Conservation (phyloP, 1,139 yeast genomes). For the Yamadazyma aaseri region DNA sequence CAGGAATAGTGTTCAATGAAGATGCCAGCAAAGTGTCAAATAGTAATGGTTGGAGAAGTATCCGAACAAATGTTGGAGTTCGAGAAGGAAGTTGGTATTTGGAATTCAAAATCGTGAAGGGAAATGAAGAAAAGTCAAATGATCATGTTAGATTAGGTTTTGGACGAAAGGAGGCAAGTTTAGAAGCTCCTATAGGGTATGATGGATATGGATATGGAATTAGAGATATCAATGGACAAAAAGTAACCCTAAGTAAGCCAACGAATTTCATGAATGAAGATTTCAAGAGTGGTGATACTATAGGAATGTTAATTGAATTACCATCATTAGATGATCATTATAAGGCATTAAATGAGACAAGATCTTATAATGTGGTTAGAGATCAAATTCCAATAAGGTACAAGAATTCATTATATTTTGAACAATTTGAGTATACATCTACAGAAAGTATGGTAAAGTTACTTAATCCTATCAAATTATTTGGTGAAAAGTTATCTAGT, state of each 20-base stretch:
- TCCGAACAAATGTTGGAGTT: slow-evolving; percentile 71
- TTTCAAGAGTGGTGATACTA: slow-evolving; percentile 72
- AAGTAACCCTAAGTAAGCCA: slow-evolving; percentile 74
- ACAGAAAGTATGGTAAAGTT: slow-evolving; percentile 76
- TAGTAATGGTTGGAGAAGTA: slow-evolving; percentile 80
- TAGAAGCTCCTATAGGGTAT: slow-evolving; percentile 95
- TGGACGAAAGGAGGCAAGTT: slow-evolving; percentile 78
- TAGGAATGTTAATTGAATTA: slow-evolving; percentile 75
- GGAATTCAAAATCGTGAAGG: slow-evolving; percentile 59
- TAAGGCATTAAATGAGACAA: slow-evolving; percentile 15
- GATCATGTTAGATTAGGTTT: slow-evolving; percentile 81
- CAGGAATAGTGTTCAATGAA: slow-evolving; percentile 51
- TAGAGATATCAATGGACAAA: slow-evolving; percentile 78
- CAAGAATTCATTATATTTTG: slow-evolving; percentile 76
- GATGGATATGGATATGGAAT: slow-evolving; percentile 94
- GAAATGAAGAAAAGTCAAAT: slow-evolving; percentile 12
- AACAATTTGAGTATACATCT: slow-evolving; percentile 79
- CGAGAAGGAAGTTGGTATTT: slow-evolving; percentile 80
- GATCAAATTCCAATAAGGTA: slow-evolving; percentile 89
- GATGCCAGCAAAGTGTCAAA: slow-evolving; percentile 43
- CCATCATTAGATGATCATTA: slow-evolving; percentile 54
- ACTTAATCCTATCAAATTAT: slow-evolving; percentile 68
- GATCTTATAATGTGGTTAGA: slow-evolving; percentile 45
- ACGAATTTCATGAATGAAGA: slow-evolving; percentile 43
- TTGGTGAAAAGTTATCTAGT: slow-evolving; percentile 60